These are phyloP conservation scores for Penicillium sp. DNA, from an alignment of 2,329 filamentous ascomycete genomes.

Conservation along the genomic window DNA sequence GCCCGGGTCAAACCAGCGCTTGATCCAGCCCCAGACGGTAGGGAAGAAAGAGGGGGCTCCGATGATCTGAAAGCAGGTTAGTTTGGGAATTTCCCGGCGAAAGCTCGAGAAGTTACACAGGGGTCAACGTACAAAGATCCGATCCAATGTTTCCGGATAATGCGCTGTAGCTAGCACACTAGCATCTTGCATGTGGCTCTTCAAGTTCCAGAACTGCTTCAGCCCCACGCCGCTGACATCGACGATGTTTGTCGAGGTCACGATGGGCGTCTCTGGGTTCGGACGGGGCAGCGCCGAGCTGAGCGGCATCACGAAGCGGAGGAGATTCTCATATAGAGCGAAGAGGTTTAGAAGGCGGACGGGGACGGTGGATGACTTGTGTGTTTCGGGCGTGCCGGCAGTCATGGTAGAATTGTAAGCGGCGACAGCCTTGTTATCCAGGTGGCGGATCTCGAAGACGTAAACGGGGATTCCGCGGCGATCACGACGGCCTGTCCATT, in stretches of 20 bases:
- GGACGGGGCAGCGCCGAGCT: constrained; percentile 76
- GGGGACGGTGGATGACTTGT: constrained; percentile 57
- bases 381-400: constrained; percentile 54
- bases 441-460: constrained; percentile 79
- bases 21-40: constrained; percentile 89
- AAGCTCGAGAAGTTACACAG: neutral
- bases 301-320: constrained; percentile 80
- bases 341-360: constrained; percentile 81
- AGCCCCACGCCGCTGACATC: constrained; percentile 85
- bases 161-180: constrained; percentile 85
- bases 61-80: constrained; percentile 60
- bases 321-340: constrained; percentile 90
- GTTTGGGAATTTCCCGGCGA: neutral
- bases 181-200: constrained; percentile 89
- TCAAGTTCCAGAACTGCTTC: constrained; percentile 95
- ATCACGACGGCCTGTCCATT: constrained; percentile 92
- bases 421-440: constrained; percentile 78
- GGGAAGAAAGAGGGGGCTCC: constrained; percentile 88
- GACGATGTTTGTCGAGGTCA: constrained; percentile 90
- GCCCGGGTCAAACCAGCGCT: constrained; percentile 91
- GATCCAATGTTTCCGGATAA: constrained; percentile 90
- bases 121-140: constrained; percentile 62
- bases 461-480: constrained; percentile 89
- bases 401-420: constrained; percentile 63
- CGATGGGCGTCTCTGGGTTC: constrained; percentile 78